Evolutionary conservation across 306 rosid genomes (phyloP), one percentile per base, ranked within the genome.

Genomic region (Chamaecrista fasciculata): DNA sequence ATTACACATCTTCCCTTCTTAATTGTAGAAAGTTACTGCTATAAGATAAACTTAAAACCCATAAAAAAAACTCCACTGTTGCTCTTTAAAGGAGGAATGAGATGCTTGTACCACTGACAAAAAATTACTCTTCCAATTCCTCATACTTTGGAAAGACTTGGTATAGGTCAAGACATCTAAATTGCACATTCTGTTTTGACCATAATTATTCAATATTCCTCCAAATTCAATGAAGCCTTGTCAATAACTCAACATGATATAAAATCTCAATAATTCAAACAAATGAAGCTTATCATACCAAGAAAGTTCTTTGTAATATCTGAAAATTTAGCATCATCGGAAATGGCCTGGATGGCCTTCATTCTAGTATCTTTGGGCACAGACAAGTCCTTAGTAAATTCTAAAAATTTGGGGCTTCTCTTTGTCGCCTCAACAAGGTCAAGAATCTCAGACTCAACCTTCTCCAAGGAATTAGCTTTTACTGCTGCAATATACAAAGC

Each of bases 401-500:
- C 85, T 33, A 86, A 77, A 78, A 85, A 76, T 36, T 47, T 8
- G 6, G 79, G 50, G 73, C 96, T 90, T 48, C 23, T 72, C 91
- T 82, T 85, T 15, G 72, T 66, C 4, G 91, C 84, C 74, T 76
- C 84, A 40, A 75, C 87, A 52, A 93, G 78, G 37, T 71, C 82
- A 33, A 69, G 39, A 83, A 93, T 67, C 85, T 93, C 98, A 42
- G 84, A 33, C 58, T 88, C 98, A 64, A 93, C 96, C 82, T 86
- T 93, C 14, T 86, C 96, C 72, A 93, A 31, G 6, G 74, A 62
- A 65, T 85, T 88, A 69, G 85, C 53, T 78, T 86, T 90, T 55
- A 93, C 84, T 21, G 97, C 85, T 42, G 94, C 91, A 34, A 88
- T 60, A 79, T 86, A 93, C 86, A 93, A 67, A 62, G 98, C 97